Percentiles rank a stretch among this genome's conserved stretches.
phyloP scores from a whole-genome alignment of 2,329 filamentous ascomycete species.

The Furcasterigmium sp. region DNA sequence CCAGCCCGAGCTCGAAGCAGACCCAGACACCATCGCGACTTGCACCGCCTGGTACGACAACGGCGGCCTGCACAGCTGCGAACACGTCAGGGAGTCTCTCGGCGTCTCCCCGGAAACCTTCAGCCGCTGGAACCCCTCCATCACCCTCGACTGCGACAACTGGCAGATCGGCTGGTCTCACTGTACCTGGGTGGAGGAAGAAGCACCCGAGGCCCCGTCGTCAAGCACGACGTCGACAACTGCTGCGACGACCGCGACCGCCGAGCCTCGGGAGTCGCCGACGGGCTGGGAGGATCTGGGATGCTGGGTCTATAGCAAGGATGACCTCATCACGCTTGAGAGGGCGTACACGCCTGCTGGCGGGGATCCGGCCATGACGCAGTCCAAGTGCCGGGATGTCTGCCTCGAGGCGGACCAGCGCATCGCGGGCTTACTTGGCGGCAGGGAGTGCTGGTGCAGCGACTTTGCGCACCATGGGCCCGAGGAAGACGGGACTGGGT shows the following conservation, averaged over 20 bases:
- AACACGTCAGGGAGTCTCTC: constrained; percentile 6
- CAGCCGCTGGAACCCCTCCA: constrained; percentile 12
- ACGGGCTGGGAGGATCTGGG: background rate
- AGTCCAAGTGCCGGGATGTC: background rate
- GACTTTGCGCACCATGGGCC: background rate
- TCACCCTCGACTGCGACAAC: constrained; percentile 12
- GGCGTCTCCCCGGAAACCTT: constrained; percentile 9
- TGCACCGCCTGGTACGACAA: constrained; percentile 10
- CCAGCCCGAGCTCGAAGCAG: background rate
- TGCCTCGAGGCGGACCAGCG: background rate
- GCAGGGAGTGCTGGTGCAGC: background rate
- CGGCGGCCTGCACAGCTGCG: constrained; percentile 1
- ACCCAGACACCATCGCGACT: constrained; percentile 7
- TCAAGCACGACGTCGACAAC: background rate
- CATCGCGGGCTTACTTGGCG: background rate
- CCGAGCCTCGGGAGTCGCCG: background rate
- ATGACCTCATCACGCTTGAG: background rate
- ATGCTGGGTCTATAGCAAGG: background rate
- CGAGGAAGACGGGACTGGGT: background rate
- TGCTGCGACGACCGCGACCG: background rate
- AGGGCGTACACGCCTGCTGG: background rate
- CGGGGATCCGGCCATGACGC: background rate
- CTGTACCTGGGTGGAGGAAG: background rate
- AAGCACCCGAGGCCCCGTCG: background rate
- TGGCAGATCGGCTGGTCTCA: constrained; percentile 6